Evolutionary conservation across 768 basidiomycete species (phyloP), one percentile per base, ranked within the genome.

Genomic region (Naganishia vaughanmartiniae): DNA sequence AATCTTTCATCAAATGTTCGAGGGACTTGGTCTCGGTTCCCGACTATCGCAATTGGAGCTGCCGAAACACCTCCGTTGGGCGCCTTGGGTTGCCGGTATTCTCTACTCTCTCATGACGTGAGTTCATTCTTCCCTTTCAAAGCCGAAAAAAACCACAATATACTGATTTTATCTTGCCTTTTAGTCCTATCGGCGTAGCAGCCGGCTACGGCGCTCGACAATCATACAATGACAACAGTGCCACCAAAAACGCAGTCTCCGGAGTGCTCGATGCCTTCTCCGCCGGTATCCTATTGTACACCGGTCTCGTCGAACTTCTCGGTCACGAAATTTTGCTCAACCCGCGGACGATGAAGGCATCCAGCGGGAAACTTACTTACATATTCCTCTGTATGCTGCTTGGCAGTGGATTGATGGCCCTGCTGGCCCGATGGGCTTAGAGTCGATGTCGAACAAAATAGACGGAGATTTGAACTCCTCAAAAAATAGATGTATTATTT

Each of bases 251-350:
- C 48, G 89, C 93, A 72, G 89, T 93, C 74, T 89, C 88, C 72
- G 95, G 95, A 26, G 82, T 91, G 0, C 83, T 97, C 75, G 95
- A 97, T 77, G 85, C 92, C 1, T 81, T 91, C 39, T 92, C 91
- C 66, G 85, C 92, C 0, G 95, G 95, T 2, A 92, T 98, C 76
- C 81, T 98, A 55, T 82, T 95, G 28, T 82, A 80, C 73, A 79
- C 80, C 51, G 80, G 72, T 68, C 73, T 76, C 31, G 73, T 75
- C 39, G 74, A 81, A 89, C 85, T 96, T 0, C 85, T 98, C 54
- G 95, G 92, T 0, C 94, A 96, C 78, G 95, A 97, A 77, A 96
- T 98, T 82, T 77, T 98, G 48, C 93, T 95, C 83, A 93, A 87
- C 83, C 87, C 88, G 70, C 87, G 91, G 69, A 91, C 93, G 89